phyloP scores from a whole-genome alignment of 306 rosid species.

The Phaseolus lunatus region DNA sequence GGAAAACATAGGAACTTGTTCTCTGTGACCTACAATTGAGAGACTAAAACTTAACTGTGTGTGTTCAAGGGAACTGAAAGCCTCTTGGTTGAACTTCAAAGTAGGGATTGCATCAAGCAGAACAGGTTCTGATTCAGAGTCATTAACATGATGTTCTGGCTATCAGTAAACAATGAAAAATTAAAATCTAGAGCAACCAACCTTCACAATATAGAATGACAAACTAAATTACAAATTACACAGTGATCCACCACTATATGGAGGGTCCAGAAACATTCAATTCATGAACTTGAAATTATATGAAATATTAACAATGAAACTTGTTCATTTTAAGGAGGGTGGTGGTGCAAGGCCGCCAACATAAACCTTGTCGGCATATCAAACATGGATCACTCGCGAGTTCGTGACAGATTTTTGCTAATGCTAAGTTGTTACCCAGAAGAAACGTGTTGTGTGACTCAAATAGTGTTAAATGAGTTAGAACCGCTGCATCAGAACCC shows the following conservation, averaged over 20 bases:
- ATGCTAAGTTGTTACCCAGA: not conserved
- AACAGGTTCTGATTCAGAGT: conserved; percentile 77
- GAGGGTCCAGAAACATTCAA: conserved; percentile 20
- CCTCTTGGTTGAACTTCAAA: conserved; percentile 79
- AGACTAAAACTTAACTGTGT: conserved; percentile 76
- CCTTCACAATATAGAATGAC: conserved; percentile 24
- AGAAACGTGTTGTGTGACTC: not conserved
- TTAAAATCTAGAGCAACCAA: conserved; percentile 51
- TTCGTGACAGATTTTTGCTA: not conserved
- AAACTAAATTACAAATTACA: conserved; percentile 9
- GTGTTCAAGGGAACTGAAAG: conserved; percentile 80
- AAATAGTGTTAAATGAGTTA: not conserved
- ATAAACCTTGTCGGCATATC: not conserved
- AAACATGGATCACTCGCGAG: not conserved
- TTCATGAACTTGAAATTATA: conserved; percentile 20
- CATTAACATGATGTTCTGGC: conserved; percentile 79
- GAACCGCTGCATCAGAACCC: not conserved
- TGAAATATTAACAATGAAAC: not conserved
- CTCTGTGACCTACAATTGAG: conserved; percentile 22
- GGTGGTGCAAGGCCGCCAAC: not conserved
- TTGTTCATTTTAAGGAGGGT: not conserved
- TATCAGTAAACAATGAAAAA: conserved; percentile 68
- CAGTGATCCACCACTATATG: conserved; percentile 7
- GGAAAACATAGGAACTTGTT: conserved; percentile 23
- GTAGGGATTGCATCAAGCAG: conserved; percentile 91